A percentile compares a stretch with the other conserved stretches of the same genome.
phyloP scores from a whole-genome alignment of 805 yeast species.

The Huiozyma naganishii region DNA sequence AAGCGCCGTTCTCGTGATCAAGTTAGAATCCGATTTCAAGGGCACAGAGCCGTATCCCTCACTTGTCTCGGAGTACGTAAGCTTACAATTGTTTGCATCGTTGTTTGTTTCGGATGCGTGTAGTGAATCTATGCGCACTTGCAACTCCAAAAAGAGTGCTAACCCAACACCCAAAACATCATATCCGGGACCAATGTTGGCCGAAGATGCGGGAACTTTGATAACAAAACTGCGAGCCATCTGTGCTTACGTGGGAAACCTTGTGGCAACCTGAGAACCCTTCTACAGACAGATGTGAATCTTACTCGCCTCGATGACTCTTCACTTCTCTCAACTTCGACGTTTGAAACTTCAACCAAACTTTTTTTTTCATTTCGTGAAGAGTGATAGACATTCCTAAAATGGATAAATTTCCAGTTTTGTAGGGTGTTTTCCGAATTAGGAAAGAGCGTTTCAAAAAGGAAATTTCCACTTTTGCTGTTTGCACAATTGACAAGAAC shows the following conservation, averaged over 20 bases:
- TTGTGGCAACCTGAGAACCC: too few species aligned
- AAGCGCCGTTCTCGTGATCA: slow-evolving; percentile 86
- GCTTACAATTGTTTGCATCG: slow-evolving; percentile 58
- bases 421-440: too few species aligned
- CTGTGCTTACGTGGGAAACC: background rate
- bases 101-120: slow-evolving; percentile 34
- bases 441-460: too few species aligned
- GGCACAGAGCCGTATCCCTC: slow-evolving; percentile 83
- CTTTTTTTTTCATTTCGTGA: too few species aligned
- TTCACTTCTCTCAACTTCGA: background rate
- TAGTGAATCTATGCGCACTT: slow-evolving; percentile 51
- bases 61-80: slow-evolving; percentile 56
- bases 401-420: too few species aligned
- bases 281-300: background rate
- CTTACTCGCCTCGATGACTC: background rate
- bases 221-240: slow-evolving; percentile 46
- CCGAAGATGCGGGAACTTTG: slow-evolving; percentile 91
- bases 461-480: too few species aligned
- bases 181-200: slow-evolving; percentile 97
- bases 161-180: slow-evolving; percentile 93
- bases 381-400: too few species aligned
- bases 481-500: too few species aligned
- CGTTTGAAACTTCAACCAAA: too few species aligned
- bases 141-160: slow-evolving; percentile 57
- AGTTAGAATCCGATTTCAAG: slow-evolving; percentile 60